Evolutionary conservation across 257 asterid species (phyloP).

Genomic region (Solanum sitiens): DNA sequence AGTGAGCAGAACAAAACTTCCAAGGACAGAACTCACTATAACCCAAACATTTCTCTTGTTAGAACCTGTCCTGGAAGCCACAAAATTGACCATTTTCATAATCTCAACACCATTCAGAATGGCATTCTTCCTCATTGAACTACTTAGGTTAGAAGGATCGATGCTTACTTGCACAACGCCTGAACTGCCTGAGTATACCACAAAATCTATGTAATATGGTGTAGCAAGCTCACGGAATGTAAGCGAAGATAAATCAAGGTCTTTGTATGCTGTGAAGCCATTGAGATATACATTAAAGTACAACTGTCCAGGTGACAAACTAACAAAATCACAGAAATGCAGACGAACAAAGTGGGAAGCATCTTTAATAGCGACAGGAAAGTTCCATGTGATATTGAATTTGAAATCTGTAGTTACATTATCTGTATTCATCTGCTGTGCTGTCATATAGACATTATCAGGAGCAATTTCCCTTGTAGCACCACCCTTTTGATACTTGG

Average conservation of each 20-base stretch:
- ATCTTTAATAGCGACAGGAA: constrained; percentile 31
- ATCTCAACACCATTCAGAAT: constrained; percentile 77
- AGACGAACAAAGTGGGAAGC: constrained; percentile 47
- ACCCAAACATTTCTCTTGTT: constrained; percentile 26
- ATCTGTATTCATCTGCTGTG: constrained; percentile 26
- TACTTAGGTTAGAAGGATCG: constrained; percentile 39
- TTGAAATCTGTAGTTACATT: constrained; percentile 21
- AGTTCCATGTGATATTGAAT: constrained; percentile 68
- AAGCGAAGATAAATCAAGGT: constrained; percentile 18
- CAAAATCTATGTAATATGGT: constrained; percentile 50
- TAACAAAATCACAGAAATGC: constrained; percentile 79
- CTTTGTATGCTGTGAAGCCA: constrained; percentile 15
- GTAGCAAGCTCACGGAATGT: constrained; percentile 35
- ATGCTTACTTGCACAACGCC: constrained; percentile 34
- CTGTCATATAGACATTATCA: constrained; percentile 45
- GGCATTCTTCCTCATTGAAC: constrained; percentile 51
- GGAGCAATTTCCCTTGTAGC: constrained; percentile 48
- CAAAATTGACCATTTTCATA: constrained; percentile 46
- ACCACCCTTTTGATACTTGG: constrained; percentile 32
- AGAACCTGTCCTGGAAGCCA: constrained; percentile 1
- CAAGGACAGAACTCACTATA: constrained; percentile 27
- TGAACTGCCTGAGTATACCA: constrained; percentile 22
- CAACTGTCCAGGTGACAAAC: constrained; percentile 32
- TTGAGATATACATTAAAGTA: constrained; percentile 35
- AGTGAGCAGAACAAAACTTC: constrained; percentile 22